Base-by-base conservation (phyloP, 192 early-diverging fungal genomes). In the Phlyctochytrium bullatum region DNA sequence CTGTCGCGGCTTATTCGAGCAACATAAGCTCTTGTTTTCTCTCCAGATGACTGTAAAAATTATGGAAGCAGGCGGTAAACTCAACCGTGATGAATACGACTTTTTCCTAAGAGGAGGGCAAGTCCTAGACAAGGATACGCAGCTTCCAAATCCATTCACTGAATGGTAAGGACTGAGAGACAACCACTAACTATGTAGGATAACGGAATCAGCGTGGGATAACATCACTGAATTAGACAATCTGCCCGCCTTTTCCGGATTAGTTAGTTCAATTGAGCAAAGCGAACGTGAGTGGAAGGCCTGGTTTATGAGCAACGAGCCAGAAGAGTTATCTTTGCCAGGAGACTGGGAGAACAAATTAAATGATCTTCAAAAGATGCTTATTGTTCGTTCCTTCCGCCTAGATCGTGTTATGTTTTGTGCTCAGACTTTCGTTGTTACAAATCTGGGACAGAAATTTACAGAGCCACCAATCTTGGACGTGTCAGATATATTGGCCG, bases 311-410 rank as follows among this genome's bases (percentile, higher is more conserved):
- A 75, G 61, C 64, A 75, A 71, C 36, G 84, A 86, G 17, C 85
- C 85, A 20, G 85, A 87, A 64, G 76, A 73, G 47, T 51, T 77
- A 2, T 23, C 82, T 2, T 66, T 84, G 14, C 85, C 85, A 4
- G 84, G 84, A 36, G 85, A 87, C 23, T 87, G 85, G 85, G 85
- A 87, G 61, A 84, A 82, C 76, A 86, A 86, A 66, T 67, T 82
- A 50, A 86, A 81, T 61, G 78, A 86, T 68, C 68, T 87, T 20
- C 84, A 87, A 52, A 76, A 78, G 28, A 87, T 87, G 84, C 77
- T 87, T 6, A 65, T 87, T 63, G 73, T 87, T 27, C 71, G 85
- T 6, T 85, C 85, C 0, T 63, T 87, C 20, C 71, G 85, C 20
- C 52, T 84, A 0, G 85, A 87, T 66, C 72, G 85, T 12, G 81